Percentiles rank a stretch among this genome's conserved stretches.
Conservation (phyloP, 2,329 filamentous ascomycete genomes). For the Cercospora berteroae region DNA sequence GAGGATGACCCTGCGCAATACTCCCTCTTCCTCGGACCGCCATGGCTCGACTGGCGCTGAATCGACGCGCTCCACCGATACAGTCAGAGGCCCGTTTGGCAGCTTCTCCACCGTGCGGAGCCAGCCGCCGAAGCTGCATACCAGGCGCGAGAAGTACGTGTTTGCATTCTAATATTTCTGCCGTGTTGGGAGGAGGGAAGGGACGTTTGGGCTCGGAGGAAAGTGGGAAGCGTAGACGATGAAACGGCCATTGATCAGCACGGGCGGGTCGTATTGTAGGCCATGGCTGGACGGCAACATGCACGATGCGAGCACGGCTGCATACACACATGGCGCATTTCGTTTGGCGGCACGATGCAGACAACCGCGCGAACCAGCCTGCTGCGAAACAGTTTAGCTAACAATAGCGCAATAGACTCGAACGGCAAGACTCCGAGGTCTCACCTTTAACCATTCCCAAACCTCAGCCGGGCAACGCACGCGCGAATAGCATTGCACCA, state of each 20-base stretch:
- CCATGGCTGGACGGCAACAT: conserved; percentile 2
- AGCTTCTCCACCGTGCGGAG: conserved; percentile 23
- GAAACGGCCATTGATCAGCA: neutral
- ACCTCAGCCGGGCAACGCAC: conserved; percentile 45
- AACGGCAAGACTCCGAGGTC: conserved; percentile 46
- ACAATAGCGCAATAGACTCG: conserved; percentile 40
- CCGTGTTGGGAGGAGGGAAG: neutral
- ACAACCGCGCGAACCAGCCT: conserved; percentile 8
- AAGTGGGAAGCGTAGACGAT: neutral
- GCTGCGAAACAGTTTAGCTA: conserved; percentile 27
- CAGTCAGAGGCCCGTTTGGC: conserved; percentile 54
- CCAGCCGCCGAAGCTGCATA: conserved; percentile 40
- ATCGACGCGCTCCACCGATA: conserved; percentile 66
- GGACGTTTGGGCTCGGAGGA: neutral
- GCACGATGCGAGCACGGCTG: conserved; percentile 2
- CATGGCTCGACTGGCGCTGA: conserved; percentile 65
- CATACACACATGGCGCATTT: conserved; percentile 6
- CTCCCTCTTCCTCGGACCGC: conserved; percentile 51
- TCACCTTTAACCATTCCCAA: conserved; percentile 40
- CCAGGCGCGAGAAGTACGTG: conserved; percentile 48
- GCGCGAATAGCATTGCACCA: conserved; percentile 47
- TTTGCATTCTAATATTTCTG: conserved; percentile 3
- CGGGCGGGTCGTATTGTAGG: neutral
- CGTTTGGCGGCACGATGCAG: conserved; percentile 30
- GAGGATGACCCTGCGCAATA: conserved; percentile 28